phyloP scores from a whole-genome alignment of 768 basidiomycete species.

The Tylopilus felleus region DNA sequence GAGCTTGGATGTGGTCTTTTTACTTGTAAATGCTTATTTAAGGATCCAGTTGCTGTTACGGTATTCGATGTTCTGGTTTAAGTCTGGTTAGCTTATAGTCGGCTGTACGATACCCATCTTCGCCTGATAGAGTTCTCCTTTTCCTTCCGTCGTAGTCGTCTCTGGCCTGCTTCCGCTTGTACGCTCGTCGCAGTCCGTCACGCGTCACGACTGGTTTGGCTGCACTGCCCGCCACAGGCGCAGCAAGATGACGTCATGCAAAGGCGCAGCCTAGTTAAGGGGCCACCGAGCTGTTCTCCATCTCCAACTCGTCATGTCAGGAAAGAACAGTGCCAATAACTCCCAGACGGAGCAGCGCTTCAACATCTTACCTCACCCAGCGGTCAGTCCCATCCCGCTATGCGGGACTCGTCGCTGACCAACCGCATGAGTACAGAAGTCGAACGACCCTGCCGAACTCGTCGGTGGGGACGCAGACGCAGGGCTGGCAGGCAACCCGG shows the following conservation, averaged over 20 bases:
- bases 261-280: slow-evolving; percentile 7
- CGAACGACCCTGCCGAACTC: slow-evolving; percentile 58
- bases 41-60: background rate
- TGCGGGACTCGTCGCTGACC: background rate
- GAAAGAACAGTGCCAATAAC: slow-evolving; percentile 2
- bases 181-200: too few relatives aligned
- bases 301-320: slow-evolving; percentile 14
- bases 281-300: background rate
- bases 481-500: slow-evolving; percentile 38
- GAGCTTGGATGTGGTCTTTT: background rate
- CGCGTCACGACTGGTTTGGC: too few relatives aligned
- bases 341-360: slow-evolving; percentile 38
- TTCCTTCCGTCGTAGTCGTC: too few relatives aligned
- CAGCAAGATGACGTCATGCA: slow-evolving; percentile 17
- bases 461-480: slow-evolving; percentile 29
- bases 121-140: too few relatives aligned
- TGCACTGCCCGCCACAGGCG: background rate
- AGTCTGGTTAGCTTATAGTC: too few relatives aligned
- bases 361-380: slow-evolving; percentile 59
- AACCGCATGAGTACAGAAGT: slow-evolving; percentile 38
- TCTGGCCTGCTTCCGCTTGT: too few relatives aligned
- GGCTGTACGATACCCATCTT: too few relatives aligned
- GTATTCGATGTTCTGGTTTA: background rate
- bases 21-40: background rate
- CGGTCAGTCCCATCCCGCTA: slow-evolving; percentile 36